These are phyloP conservation scores for Aspergillus persii DNA, from an alignment of 2,329 filamentous ascomycete species.

Conservation along the genomic window DNA sequence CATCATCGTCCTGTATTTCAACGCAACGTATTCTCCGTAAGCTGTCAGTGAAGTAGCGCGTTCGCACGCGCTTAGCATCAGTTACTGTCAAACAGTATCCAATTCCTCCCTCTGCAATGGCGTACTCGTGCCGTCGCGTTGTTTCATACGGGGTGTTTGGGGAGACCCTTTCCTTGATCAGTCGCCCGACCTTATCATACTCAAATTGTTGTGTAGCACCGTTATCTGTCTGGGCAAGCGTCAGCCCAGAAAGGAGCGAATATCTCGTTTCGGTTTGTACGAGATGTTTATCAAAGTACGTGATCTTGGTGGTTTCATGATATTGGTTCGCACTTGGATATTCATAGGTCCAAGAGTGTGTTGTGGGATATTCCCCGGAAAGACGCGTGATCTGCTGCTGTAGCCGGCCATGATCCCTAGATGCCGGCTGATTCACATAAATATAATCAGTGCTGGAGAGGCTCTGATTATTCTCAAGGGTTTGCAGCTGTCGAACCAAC, in stretches of 20 bases:
- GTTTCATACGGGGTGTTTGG: background rate
- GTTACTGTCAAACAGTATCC: conserved; percentile 2
- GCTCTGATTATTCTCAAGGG: background rate
- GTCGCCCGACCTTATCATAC: too few species aligned
- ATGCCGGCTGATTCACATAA: conserved; percentile 1
- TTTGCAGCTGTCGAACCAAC: background rate
- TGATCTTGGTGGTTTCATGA: background rate
- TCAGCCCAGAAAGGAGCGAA: too few species aligned
- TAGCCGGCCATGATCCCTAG: conserved; percentile 2
- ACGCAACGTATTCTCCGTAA: conserved; percentile 3
- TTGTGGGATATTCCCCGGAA: background rate
- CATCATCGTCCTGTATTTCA: conserved; percentile 2
- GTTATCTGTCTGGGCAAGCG: too few species aligned
- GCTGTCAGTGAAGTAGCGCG: conserved; percentile 5
- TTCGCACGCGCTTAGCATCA: conserved; percentile 2
- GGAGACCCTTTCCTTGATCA: too few species aligned
- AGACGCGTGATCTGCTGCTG: conserved; percentile 1
- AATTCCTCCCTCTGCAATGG: background rate
- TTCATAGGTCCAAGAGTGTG: background rate
- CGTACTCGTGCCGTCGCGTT: background rate
- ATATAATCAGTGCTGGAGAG: background rate
- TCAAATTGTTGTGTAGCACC: too few species aligned
- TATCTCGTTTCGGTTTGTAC: too few species aligned
- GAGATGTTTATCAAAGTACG: background rate
- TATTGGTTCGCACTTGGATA: background rate